Evolutionary conservation across 176 grass and related monocot species (phyloP).

Genomic region (Oryza punctata): DNA sequence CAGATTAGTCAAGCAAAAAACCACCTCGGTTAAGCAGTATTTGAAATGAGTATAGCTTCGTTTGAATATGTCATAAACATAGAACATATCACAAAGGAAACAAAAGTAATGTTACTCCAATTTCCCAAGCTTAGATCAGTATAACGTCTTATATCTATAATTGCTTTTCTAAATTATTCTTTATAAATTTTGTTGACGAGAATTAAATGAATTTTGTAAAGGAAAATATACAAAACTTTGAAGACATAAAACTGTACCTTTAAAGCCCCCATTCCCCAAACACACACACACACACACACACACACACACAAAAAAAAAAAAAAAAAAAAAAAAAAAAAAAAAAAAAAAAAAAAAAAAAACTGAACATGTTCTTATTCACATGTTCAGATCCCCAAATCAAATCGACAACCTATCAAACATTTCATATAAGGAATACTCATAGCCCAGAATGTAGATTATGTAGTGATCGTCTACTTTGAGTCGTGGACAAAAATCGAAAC

Average conservation of each 20-base stretch:
- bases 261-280: background rate
- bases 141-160: background rate
- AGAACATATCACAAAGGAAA: background rate
- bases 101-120: background rate
- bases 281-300: too few species aligned
- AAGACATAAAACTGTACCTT: conserved; percentile 12
- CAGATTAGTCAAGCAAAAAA: background rate
- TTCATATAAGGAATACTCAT: background rate
- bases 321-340: background rate
- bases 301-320: background rate
- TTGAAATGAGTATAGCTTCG: background rate
- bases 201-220: background rate
- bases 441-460: background rate
- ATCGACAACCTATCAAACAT: conserved; percentile 11
- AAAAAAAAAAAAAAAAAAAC: background rate
- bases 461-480: background rate
- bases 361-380: background rate
- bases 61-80: background rate
- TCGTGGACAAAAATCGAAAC: conserved; percentile 27
- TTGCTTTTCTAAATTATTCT: background rate
- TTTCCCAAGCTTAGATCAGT: background rate
- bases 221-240: background rate
- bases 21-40: background rate
- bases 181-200: background rate
- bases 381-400: background rate